Evolutionary conservation across 176 grass and related monocot genomes (phyloP).

Genomic region (Carex pumila): DNA sequence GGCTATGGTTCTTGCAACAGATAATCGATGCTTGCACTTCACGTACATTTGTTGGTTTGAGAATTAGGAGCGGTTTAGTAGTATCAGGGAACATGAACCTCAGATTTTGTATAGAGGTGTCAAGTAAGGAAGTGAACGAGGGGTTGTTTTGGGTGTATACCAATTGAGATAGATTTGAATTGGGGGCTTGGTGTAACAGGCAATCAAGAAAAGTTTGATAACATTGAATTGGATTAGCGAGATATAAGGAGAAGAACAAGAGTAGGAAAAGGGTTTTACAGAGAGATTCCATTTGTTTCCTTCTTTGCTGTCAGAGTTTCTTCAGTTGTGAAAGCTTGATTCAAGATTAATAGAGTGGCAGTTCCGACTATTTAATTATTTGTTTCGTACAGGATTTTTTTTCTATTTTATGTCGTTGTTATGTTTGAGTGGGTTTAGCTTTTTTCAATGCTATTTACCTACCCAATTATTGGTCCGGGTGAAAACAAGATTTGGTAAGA

Average conservation of each 20-base stretch:
- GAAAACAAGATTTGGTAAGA: not conserved
- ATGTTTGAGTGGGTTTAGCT: not conserved
- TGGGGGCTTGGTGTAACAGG: slow-evolving; percentile 17
- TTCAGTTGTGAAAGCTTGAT: not conserved
- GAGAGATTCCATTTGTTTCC: not conserved
- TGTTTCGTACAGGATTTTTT: not conserved
- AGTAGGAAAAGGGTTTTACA: not conserved
- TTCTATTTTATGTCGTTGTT: not conserved
- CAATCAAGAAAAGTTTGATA: slow-evolving; percentile 48
- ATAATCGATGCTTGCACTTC: slow-evolving; percentile 34
- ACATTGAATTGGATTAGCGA: not conserved
- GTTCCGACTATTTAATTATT: not conserved
- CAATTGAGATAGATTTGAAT: slow-evolving; percentile 27
- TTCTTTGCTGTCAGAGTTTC: not conserved
- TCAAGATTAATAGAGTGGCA: not conserved
- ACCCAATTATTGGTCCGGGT: not conserved
- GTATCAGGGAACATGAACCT: slow-evolving; percentile 31
- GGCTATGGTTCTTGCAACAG: slow-evolving; percentile 24
- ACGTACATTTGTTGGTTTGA: slow-evolving; percentile 22
- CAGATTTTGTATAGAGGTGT: slow-evolving; percentile 45
- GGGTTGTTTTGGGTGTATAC: slow-evolving; percentile 24
- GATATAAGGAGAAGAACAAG: not conserved
- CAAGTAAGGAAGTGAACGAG: slow-evolving; percentile 25
- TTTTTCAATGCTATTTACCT: not conserved
- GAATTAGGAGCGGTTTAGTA: slow-evolving; percentile 29